Base-by-base conservation (phyloP, 441 rosid genomes). In the Gossypium schwendimanii region DNA sequence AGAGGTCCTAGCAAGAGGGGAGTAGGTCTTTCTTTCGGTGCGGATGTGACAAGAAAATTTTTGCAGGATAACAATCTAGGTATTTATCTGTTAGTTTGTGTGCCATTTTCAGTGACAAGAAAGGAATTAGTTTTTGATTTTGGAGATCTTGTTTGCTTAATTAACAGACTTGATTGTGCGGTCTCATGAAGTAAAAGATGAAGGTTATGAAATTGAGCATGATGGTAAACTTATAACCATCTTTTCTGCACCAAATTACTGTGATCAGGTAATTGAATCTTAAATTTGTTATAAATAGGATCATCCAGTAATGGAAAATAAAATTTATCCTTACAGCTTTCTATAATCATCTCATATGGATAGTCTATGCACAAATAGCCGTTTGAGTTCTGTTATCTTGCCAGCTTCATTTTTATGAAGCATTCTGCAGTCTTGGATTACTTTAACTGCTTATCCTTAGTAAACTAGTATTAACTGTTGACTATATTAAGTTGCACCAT, bases 1-100 rank as follows among this genome's bases (percentile, higher is more conserved):
- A 85, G 97, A 80, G 98, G 99, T 68, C 97, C 99, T 63, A 95
- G 97, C 85, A 95, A 95, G 83, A 85, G 99, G 11, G 99, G 98
- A 66, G 99, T 95, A 31, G 99, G 97, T 78, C 93, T 93, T 60
- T 90, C 94, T 67, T 95, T 95, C 76, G 99, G 99, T 77, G 96
- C 74, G 24, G 99, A 95, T 64, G 98, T 95, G 64, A 95, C 99
- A 0, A 84, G 82, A 75, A 89, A 81, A 72, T 93, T 95, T 74
- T 84, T 95, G 83, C 84, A 81, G 81, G 99, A 93, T 72, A 95
- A 95, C 77, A 93, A 88, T 82, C 82, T 93, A 74, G 99, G 98
- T 94, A 76, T 54, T 20, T 54, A 72, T 75, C 20, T 77, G 17
- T 15, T 18, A 47, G 23, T 44, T 2, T 15, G 33, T 10, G 18